phyloP scores from a whole-genome alignment of 352 stramenopile genomes.

The Globisporangium polare region DNA sequence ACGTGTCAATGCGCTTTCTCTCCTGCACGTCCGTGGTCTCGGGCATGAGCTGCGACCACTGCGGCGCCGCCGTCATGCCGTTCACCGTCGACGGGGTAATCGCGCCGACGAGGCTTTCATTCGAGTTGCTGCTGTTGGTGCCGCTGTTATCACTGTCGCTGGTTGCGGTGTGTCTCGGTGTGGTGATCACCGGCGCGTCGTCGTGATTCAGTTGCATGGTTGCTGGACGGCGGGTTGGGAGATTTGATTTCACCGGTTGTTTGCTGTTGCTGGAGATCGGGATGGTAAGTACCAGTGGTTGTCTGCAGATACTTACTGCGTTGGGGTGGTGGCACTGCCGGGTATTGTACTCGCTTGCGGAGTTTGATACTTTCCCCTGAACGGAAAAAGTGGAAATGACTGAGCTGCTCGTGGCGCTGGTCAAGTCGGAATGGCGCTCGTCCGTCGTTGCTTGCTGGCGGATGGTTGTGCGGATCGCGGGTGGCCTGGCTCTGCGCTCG shows the following conservation, averaged over 20 bases:
- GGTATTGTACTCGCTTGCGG: slow-evolving; percentile 8
- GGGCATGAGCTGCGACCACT: slow-evolving; percentile 28
- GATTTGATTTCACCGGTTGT: no score
- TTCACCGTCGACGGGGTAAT: slow-evolving; percentile 25
- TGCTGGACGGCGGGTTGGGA: background rate
- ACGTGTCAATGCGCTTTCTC: slow-evolving; percentile 20
- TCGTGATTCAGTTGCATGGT: slow-evolving; percentile 1
- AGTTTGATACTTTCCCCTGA: slow-evolving; percentile 19
- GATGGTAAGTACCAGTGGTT: slow-evolving; percentile 1
- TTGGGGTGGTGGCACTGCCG: background rate
- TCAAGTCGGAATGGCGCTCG: background rate
- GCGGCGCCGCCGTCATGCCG: slow-evolving; percentile 15
- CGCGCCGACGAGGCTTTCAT: slow-evolving; percentile 4
- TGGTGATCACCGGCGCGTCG: slow-evolving; percentile 6
- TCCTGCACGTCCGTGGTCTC: slow-evolving; percentile 19
- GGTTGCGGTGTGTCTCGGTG: background rate
- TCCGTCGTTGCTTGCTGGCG: background rate
- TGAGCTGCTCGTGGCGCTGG: slow-evolving; percentile 9
- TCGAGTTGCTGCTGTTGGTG: slow-evolving; percentile 9
- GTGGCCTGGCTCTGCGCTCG: background rate
- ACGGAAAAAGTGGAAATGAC: slow-evolving; percentile 27
- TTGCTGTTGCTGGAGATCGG: background rate
- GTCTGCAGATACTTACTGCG: slow-evolving; percentile 2
- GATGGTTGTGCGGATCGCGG: slow-evolving; percentile 10
- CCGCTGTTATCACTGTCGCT: no score